These are phyloP conservation scores for Rhizophlyctis rosea DNA, from an alignment of 192 early-diverging fungal genomes.

Conservation along the genomic window DNA sequence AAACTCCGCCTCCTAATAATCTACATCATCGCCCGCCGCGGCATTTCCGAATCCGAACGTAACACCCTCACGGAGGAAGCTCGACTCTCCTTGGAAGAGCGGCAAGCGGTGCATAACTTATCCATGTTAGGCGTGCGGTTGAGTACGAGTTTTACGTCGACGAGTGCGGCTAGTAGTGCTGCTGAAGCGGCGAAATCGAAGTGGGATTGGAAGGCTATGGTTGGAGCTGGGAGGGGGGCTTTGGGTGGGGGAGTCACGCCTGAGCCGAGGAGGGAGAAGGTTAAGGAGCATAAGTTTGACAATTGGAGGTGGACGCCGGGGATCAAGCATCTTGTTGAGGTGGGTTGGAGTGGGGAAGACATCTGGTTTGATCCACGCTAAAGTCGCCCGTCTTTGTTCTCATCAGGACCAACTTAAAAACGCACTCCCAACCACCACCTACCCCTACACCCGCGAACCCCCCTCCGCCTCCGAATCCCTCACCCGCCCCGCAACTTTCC, in stretches of 20 bases:
- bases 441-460: slow-evolving; percentile 64
- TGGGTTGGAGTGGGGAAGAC: background rate
- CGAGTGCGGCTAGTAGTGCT: background rate
- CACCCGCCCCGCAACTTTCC: slow-evolving; percentile 25
- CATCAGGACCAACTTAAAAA: slow-evolving; percentile 37
- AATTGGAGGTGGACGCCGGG: slow-evolving; percentile 72
- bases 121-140: slow-evolving; percentile 66
- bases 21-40: slow-evolving; percentile 71
- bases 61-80: slow-evolving; percentile 64
- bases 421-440: slow-evolving; percentile 53
- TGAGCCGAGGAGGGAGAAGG: slow-evolving; percentile 6
- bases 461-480: slow-evolving; percentile 28
- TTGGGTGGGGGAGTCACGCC: background rate
- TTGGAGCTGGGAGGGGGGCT: background rate
- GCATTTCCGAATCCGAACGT: slow-evolving; percentile 62
- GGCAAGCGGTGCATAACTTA: slow-evolving; percentile 76
- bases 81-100: slow-evolving; percentile 58
- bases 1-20: slow-evolving; percentile 75
- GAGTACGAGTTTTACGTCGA: slow-evolving; percentile 41
- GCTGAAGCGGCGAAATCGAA: background rate
- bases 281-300: slow-evolving; percentile 68
- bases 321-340: slow-evolving; percentile 62
- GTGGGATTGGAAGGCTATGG: background rate
- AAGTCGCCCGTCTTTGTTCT: background rate
- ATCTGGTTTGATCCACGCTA: too few species aligned